A percentile compares a stretch with the other conserved stretches of the same genome.
These are phyloP conservation scores for Henckelia pumila DNA, from an alignment of 257 asterid species.

Conservation along the genomic window DNA sequence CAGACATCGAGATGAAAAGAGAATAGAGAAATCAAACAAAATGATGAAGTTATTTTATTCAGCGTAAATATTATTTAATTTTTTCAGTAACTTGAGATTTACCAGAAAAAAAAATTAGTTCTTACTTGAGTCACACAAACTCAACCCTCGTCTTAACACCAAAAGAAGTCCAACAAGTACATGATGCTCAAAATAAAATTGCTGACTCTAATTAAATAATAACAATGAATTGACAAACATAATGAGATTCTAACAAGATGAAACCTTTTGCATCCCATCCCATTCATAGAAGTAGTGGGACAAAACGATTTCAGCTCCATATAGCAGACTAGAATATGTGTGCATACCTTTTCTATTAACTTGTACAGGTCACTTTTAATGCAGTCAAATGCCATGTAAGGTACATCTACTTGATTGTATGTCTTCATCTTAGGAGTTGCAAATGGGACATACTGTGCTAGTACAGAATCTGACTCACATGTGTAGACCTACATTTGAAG, in stretches of 20 bases:
- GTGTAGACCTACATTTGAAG: constrained; percentile 65
- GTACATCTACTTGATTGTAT: constrained; percentile 37
- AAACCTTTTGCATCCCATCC: too few species aligned
- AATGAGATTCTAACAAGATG: not conserved
- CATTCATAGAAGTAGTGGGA: too few species aligned
- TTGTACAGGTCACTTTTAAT: constrained; percentile 30
- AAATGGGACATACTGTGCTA: constrained; percentile 46
- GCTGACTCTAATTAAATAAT: not conserved
- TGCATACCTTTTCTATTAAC: constrained; percentile 44
- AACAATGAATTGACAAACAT: not conserved
- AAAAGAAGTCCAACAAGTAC: not conserved
- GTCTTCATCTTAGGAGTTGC: constrained; percentile 54
- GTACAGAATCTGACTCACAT: constrained; percentile 47
- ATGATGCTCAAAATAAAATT: not conserved
- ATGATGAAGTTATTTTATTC: too few species aligned
- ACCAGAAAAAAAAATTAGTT: not conserved
- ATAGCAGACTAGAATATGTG: not conserved
- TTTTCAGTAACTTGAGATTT: too few species aligned
- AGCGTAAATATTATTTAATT: too few species aligned
- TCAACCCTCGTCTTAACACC: too few species aligned
- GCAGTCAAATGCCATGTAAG: constrained; percentile 20
- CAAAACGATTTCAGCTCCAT: not conserved
- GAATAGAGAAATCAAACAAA: not conserved
- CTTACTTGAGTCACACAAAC: not conserved
- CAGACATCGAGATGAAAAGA: not conserved